Evolutionary conservation across 2,329 filamentous ascomycete species (phyloP).

Genomic region (Ceratocystis papillata): DNA sequence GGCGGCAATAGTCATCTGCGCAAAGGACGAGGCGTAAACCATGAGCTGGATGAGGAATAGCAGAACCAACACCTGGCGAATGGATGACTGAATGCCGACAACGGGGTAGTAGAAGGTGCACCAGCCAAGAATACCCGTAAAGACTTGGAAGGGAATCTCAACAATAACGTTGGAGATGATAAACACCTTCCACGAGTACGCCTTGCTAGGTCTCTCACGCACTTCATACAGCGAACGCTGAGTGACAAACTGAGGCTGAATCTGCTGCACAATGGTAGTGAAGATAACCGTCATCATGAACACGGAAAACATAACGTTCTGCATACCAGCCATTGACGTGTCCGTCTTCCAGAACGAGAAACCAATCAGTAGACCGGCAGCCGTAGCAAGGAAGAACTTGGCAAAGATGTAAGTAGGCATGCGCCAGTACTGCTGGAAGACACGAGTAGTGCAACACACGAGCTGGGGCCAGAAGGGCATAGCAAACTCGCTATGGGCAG

Average conservation of each 20-base stretch:
- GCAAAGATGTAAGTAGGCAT: constrained; percentile 68
- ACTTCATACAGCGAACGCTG: constrained; percentile 67
- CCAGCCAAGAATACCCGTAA: constrained; percentile 53
- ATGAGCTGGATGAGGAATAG: constrained; percentile 56
- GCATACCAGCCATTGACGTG: constrained; percentile 54
- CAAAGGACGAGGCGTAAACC: constrained; percentile 61
- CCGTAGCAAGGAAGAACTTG: constrained; percentile 51
- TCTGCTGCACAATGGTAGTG: constrained; percentile 55
- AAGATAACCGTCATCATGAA: constrained; percentile 72
- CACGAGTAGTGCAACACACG: constrained; percentile 50
- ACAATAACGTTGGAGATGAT: constrained; percentile 60
- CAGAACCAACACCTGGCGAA: constrained; percentile 54
- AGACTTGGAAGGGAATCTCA: constrained; percentile 59
- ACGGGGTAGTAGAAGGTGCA: constrained; percentile 59
- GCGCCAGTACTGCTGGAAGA: constrained; percentile 78
- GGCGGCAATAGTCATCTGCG: constrained; percentile 61
- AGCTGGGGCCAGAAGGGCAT: constrained; percentile 61
- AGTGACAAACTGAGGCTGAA: constrained; percentile 66
- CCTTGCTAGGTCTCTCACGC: constrained; percentile 61
- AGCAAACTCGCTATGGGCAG: constrained; percentile 57
- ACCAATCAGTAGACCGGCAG: constrained; percentile 59
- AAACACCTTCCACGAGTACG: constrained; percentile 67
- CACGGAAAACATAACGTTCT: constrained; percentile 62
- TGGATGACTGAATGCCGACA: constrained; percentile 38
- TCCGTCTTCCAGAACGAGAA: constrained; percentile 55